These are phyloP conservation scores for Aureobasidium sp. DNA, from an alignment of 2,329 filamentous ascomycete genomes.

Conservation along the genomic window DNA sequence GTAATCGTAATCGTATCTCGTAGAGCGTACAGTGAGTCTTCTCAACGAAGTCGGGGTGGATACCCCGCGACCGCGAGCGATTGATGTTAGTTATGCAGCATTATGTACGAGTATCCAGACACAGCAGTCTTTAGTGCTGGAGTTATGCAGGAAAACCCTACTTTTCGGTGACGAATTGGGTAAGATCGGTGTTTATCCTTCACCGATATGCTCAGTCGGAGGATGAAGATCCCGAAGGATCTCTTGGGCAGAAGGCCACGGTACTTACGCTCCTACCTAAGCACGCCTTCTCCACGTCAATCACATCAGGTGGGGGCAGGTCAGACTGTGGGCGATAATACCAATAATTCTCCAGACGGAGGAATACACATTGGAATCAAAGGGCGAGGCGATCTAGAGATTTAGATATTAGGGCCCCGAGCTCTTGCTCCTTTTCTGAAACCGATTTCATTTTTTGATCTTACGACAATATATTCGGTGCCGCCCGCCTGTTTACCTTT, in stretches of 20 bases:
- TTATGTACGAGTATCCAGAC: neutral
- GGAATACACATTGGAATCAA: neutral
- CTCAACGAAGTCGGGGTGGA: neutral
- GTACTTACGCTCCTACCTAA: neutral
- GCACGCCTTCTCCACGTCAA: no score
- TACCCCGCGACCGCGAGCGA: neutral
- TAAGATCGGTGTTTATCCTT: neutral
- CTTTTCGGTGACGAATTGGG: neutral
- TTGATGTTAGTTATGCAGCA: neutral
- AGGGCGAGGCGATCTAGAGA: conserved; percentile 5
- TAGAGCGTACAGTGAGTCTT: neutral
- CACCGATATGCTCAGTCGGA: neutral
- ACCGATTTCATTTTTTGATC: neutral
- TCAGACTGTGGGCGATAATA: neutral
- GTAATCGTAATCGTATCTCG: neutral
- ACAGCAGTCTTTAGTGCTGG: neutral
- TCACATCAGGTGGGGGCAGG: neutral
- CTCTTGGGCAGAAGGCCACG: neutral
- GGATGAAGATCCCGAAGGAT: neutral
- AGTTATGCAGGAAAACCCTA: neutral
- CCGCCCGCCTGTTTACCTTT: neutral
- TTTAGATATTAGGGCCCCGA: neutral
- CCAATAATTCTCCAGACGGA: neutral
- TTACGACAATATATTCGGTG: neutral
- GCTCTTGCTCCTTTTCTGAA: neutral